These are phyloP conservation scores for Alloteropsis semialata DNA, from an alignment of 176 grass and related monocot species.

Conservation along the genomic window DNA sequence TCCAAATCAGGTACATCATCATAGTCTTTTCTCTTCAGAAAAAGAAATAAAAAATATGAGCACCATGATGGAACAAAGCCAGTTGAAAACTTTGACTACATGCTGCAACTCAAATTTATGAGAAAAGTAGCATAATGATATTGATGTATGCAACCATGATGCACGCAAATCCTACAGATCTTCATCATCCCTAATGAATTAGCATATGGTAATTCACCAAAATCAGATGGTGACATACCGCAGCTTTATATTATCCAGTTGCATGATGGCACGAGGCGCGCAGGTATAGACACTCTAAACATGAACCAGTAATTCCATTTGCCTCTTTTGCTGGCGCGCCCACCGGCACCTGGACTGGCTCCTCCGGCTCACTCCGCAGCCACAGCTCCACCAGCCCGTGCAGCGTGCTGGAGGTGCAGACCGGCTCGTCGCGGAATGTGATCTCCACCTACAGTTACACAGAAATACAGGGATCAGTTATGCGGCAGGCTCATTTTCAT, in stretches of 20 bases:
- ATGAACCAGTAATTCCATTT: no score
- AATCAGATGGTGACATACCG: constrained; percentile 51
- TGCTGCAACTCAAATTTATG: background rate
- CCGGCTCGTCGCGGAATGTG: constrained; percentile 44
- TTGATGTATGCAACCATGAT: constrained; percentile 1
- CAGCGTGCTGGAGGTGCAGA: constrained; percentile 60
- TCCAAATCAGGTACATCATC: constrained; percentile 92
- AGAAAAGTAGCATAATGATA: constrained; percentile 5
- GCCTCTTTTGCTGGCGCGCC: constrained; percentile 56
- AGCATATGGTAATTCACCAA: constrained; percentile 24
- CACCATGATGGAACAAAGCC: constrained; percentile 10
- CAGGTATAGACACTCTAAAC: constrained; percentile 89
- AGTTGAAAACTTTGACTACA: constrained; percentile 9
- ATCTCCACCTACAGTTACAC: constrained; percentile 60
- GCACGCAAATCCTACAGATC: background rate
- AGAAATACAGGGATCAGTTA: background rate
- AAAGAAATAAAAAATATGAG: background rate
- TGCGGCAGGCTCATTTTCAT: background rate
- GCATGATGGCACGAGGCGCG: constrained; percentile 95
- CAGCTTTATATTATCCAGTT: constrained; percentile 82
- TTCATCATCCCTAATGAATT: background rate
- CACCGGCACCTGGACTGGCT: no score
- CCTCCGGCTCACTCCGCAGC: constrained; percentile 38
- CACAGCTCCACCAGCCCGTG: constrained; percentile 55
- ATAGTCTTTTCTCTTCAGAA: constrained; percentile 84